Base-by-base conservation (phyloP, 345 rosid species). In the Murraya koenigii region DNA sequence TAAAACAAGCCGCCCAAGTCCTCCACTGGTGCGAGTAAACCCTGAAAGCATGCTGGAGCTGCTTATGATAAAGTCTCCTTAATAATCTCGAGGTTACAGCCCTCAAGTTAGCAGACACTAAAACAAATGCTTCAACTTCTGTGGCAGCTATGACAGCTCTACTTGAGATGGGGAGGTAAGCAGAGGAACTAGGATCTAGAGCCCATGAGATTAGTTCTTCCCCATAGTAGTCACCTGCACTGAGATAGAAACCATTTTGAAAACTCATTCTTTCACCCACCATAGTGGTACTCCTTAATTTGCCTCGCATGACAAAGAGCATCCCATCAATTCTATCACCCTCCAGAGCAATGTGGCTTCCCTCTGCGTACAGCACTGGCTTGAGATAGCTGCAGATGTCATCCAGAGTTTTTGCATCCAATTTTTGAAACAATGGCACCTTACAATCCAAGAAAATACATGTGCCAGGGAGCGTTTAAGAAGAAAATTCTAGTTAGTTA, bases 201-300 rank as follows among this genome's bases (percentile, higher is more conserved):
- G 97, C 99, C 99, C 98, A 95, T 0, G 97, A 93, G 60, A 94
- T 85, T 74, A 96, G 95, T 79, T 91, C 97, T 80, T 94, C 99
- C 52, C 99, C 99, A 38, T 95, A 92, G 79, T 92, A 94, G 79
- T 92, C 98, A 26, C 97, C 97, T 0, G 92, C 96, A 78, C 90
- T 85, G 11, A 95, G 92, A 80, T 90, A 79, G 33, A 85, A 94
- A 2, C 92, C 88, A 79, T 91, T 90, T 78, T 89, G 88, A 86
- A 92, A 90, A 76, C 94, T 97, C 0, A 91, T 89, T 83, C 95
- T 90, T 83, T 95, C 97, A 61, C 97, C 97, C 26, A 91, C 90
- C n/a, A 94, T 89, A 41, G 95, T 91, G 20, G 82, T 79, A 2
- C 94, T 90, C 78, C 86, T 74, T 65, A 96, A 88, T 85, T 85